A percentile compares a stretch with the other conserved stretches of the same genome.
These are phyloP conservation scores for Pseudocercospora cruenta DNA, from an alignment of 2,329 filamentous ascomycete genomes.

Conservation along the genomic window DNA sequence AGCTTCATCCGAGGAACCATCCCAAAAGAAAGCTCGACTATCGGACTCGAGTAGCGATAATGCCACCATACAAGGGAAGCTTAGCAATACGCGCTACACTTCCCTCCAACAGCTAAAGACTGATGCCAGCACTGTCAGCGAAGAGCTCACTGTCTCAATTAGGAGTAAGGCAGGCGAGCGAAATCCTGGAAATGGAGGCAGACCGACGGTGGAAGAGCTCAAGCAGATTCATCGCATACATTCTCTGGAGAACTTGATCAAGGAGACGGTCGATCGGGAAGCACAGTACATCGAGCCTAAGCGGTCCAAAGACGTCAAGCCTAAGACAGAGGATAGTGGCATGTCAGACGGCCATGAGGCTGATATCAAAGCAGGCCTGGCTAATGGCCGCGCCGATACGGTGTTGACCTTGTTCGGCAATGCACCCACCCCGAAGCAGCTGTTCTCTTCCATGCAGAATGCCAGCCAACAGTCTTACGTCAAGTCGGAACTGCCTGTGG, in stretches of 20 bases:
- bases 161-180: conserved; percentile 32
- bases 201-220: conserved; percentile 43
- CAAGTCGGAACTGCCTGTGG: conserved; percentile 50
- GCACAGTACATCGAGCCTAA: conserved; percentile 19
- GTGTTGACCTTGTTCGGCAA: conserved; percentile 79
- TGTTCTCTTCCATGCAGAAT: conserved; percentile 81
- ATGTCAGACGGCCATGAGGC: conserved; percentile 20
- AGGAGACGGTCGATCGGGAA: conserved; percentile 37
- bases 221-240: conserved; percentile 40
- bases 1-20: conserved; percentile 43
- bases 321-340: conserved; percentile 25
- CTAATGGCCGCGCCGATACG: conserved; percentile 49
- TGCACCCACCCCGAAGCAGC: conserved; percentile 71
- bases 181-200: conserved; percentile 23
- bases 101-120: conserved; percentile 47
- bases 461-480: conserved; percentile 21
- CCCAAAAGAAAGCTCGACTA: conserved; percentile 51
- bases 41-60: conserved; percentile 38
- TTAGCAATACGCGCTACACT: conserved; percentile 45
- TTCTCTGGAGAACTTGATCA: conserved; percentile 34
- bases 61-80: conserved; percentile 43
- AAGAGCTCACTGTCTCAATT: conserved; percentile 43
- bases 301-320: conserved; percentile 17
- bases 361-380: neutral
- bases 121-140: conserved; percentile 47